phyloP scores from a whole-genome alignment of 768 basidiomycete species.

The Leucogyrophana mollusca region DNA sequence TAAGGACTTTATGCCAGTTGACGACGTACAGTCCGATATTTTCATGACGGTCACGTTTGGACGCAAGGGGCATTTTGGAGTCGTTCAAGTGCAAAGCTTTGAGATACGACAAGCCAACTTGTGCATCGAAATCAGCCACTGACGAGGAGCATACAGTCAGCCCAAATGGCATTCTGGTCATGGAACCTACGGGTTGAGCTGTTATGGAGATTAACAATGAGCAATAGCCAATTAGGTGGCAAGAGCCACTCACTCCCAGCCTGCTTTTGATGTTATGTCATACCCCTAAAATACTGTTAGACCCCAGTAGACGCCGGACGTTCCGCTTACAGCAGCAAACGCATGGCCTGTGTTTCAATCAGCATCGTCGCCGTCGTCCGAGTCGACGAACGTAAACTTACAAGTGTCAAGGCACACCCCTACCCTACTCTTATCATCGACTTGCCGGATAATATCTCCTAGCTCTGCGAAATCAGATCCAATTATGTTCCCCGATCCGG shows the following conservation, averaged over 20 bases:
- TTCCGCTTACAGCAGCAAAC: constrained; percentile 70
- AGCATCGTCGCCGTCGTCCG: no score
- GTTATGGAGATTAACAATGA: no score
- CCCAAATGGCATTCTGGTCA: no score
- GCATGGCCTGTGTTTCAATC: constrained; percentile 54
- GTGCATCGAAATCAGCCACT: constrained; percentile 67
- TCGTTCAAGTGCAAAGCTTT: constrained; percentile 87
- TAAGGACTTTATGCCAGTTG: not conserved
- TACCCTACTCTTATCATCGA: constrained; percentile 72
- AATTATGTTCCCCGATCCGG: constrained; percentile 76
- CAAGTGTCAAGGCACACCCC: constrained; percentile 89
- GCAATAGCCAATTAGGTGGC: no score
- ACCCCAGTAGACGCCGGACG: no score
- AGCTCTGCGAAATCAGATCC: constrained; percentile 72
- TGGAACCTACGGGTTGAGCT: constrained; percentile 26
- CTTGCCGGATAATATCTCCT: constrained; percentile 61
- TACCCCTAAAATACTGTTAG: constrained; percentile 60
- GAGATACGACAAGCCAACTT: constrained; percentile 71
- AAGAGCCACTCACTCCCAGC: constrained; percentile 77
- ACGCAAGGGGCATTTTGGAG: constrained; percentile 61
- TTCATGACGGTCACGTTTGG: constrained; percentile 78
- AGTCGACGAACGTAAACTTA: constrained; percentile 23
- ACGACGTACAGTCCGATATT: constrained; percentile 75
- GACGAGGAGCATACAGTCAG: not conserved
- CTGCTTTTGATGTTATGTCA: constrained; percentile 70